Base-by-base conservation (phyloP, 225 moss, liverwort and hornwort genomes). In the Polytrichum commune region DNA sequence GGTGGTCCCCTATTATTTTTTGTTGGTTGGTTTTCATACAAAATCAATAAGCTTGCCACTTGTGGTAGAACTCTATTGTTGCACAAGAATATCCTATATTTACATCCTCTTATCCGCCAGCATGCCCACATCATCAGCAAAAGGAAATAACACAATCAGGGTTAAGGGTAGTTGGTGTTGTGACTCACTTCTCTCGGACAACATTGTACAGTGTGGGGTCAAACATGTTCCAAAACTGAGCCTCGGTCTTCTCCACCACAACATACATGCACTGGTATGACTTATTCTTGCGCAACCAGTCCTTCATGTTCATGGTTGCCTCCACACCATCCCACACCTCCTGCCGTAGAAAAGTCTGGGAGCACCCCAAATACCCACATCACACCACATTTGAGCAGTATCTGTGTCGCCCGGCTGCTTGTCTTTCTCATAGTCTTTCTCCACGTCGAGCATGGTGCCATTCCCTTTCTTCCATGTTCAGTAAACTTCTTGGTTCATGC, bases 311-410 rank as follows among this genome's bases (percentile, higher is more conserved):
- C 70, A 63, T 73, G 0, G 89, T 90, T 6, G 89, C 89, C 68
- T 90, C 65, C 22, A 78, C 84, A 9, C 89, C 89, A 62, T 90
- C 89, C 89, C 89, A 90, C 16, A 84, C 82, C 77, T 90, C 89
- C 75, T 84, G 53, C 70, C 89, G 78, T 6, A 84, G 72, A 29
- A 90, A 13, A 86, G 89, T 22, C 84, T 74, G 22, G 89, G 89
- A 18, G 86, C 89, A 10, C 89, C 89, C 89, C 89, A 90, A 54
- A 90, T 73, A 27, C 89, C 89, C 0, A 90, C 89, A 54, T 90
- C 89, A 19, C 83, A 81, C 86, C 86, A 90, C 89, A 90, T 90
- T 66, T 90, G 89, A n/a, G 89, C 86, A 24, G 82, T 74, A 66
- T 86, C 76, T 19, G 89, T 90, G 63, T 90, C 89, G 5, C 89